Evolutionary conservation across 768 basidiomycete genomes (phyloP), one percentile per base, ranked within the genome.

Genomic region (Lactarius indigo): DNA sequence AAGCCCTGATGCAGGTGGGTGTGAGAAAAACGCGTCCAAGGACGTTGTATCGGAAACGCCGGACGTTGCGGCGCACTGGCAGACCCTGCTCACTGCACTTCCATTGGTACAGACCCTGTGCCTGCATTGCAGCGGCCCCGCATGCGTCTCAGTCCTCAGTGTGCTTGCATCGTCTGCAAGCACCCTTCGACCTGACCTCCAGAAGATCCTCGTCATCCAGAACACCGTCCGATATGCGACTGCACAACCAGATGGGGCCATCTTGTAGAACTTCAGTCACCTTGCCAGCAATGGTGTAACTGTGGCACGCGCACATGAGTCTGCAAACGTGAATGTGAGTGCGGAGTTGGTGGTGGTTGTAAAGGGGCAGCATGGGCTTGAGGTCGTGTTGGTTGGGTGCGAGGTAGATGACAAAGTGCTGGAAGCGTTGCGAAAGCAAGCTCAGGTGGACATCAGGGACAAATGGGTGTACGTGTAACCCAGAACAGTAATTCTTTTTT

Each of bases 391-490:
- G 2, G 30, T 67, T 54, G 57, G 62, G 2, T 67, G 66, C 31
- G 31, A 10, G 35, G 50, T 67, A 20, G 66, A 67, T 30, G 57
- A 9, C 17, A 57, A 41, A 10, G 56, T 23, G 18, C 20, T 67
- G 50, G 61, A 63, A 1, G 31, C 52, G 31, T 30, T 67, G 10
- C 57, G 66, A 47, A 63, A 63, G 39, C 15, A 33, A 39, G 56
- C 23, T 28, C 66, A 63, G 17, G 61, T 66, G 17, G 39, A 31
- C 35, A 28, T 66, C 4, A 61, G 65, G 2, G 65, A 63, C 23
- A 61, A 66, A 54, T 63, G 65, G 65, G 65, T 66, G 26, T 66
- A 63, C 52, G 20, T 66, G 2, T 66, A 52, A 57, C 26, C 2
- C 5, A 50, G 47, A 50, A 50, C 13, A 13, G 13, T 50, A 23